Base-by-base conservation (phyloP, 495 filamentous ascomycete species). In the Xylaria venustula region DNA sequence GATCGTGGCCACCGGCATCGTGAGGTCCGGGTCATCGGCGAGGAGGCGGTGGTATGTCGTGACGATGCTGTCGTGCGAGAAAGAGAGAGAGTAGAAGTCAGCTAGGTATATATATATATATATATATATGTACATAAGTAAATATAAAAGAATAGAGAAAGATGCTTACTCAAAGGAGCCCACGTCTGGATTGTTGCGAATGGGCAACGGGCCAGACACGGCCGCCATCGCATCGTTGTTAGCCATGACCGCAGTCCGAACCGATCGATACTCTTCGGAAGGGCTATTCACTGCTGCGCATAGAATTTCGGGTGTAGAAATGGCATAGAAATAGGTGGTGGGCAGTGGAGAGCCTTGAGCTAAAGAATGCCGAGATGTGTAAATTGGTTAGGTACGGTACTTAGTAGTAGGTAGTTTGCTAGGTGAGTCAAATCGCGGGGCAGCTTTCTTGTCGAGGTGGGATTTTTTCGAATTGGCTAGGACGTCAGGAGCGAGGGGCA, bases 1-100 rank as follows among this genome's bases (percentile, higher is more conserved):
- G 72, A 98, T 97, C 54, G 94, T 93, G 2, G 93, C 94, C 51
- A 98, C 88, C 49, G 93, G 91, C 90, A 96, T 96, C 25, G 92
- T 96, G 41, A 97, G 83, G 26, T 94, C 90, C 14, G 88, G 85
- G 74, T 97, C 92, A 36, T 81, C 77, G 58, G 68, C 60, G 19
- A 85, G 75, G 60, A 85, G 80, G 49, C 71, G 66, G 42, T 73
- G 71, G 72, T 85, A 86, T 50, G 79, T 77, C 55, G 70, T 70
- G 57, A 86, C 82, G 55, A 86, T 85, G 67, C 82, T 84, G 64
- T 48, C 17, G 30, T 14, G 22, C 1, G 53, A 15, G 64, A 47
- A 25, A 9, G 50, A 9, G 64, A 37, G 20, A 8, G 34, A 4
- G 46, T 36, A 12, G 37, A 20, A 19, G 19, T 32, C 54, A 11